Evolutionary conservation across 208 protist species (phyloP).

Genomic region (Naegleria lovaniensis): DNA sequence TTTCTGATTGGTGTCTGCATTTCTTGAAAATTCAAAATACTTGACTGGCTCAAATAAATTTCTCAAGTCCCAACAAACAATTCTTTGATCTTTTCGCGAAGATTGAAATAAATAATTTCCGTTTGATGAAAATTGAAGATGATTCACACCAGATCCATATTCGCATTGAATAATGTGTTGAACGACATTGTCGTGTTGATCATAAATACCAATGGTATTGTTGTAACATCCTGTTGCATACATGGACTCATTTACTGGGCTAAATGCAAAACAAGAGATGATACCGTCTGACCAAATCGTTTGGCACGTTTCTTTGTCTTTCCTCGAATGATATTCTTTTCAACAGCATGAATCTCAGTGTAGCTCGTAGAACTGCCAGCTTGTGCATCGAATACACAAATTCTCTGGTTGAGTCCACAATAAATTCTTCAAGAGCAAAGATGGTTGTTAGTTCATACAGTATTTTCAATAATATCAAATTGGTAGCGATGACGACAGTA

Average conservation of each 20-base stretch:
- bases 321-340: neutral
- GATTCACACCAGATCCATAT: neutral
- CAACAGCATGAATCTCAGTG: neutral
- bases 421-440: too few relatives aligned
- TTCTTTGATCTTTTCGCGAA: neutral
- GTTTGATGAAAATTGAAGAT: neutral
- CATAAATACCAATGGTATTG: conserved; percentile 10
- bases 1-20: neutral
- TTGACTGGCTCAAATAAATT: conserved; percentile 14
- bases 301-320: neutral
- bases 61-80: conserved; percentile 28
- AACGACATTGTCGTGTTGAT: neutral
- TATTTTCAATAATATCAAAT: too few relatives aligned
- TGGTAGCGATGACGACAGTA: too few relatives aligned
- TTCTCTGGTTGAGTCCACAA: conserved; percentile 11
- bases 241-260: neutral
- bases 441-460: too few relatives aligned
- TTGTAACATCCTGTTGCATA: conserved; percentile 17
- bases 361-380: neutral
- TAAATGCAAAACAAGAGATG: conserved; percentile 24
- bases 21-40: neutral
- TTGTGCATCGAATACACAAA: neutral
- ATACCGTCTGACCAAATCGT: neutral
- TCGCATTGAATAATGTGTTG: neutral
- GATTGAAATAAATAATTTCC: neutral